Evolutionary conservation across 768 basidiomycete genomes (phyloP).

Genomic region (Boletus reticuloceps): DNA sequence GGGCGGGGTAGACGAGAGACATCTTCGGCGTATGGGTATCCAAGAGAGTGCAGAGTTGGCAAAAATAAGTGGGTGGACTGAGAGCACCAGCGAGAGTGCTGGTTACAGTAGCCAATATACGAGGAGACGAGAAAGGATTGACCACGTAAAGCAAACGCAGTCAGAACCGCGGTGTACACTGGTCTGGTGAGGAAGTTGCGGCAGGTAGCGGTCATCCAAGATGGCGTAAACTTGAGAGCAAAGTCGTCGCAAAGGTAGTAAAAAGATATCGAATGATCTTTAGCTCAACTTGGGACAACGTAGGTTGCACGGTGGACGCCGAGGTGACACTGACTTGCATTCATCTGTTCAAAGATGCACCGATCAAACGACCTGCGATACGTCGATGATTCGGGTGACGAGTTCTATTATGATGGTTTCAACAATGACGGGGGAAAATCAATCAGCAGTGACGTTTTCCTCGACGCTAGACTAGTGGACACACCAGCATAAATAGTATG

Average conservation of each 20-base stretch:
- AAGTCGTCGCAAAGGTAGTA: background rate
- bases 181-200: background rate
- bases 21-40: background rate
- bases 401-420: background rate
- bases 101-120: background rate
- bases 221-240: background rate
- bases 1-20: background rate
- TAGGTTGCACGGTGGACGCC: background rate
- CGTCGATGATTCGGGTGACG: background rate
- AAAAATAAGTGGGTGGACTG: background rate
- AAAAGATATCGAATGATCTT: background rate
- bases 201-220: background rate
- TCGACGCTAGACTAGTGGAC: background rate
- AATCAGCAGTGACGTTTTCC: background rate
- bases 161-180: background rate
- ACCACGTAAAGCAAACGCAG: background rate
- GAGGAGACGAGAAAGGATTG: background rate
- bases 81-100: background rate
- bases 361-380: background rate
- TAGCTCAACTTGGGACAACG: background rate
- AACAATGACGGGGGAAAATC: background rate
- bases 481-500: conserved; percentile 2
- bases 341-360: background rate
- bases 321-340: background rate
- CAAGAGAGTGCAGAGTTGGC: background rate